A percentile compares a stretch with the other conserved stretches of the same genome.
Evolutionary conservation across 352 stramenopile genomes (phyloP).

Genomic region (Globisporangium parvum): DNA sequence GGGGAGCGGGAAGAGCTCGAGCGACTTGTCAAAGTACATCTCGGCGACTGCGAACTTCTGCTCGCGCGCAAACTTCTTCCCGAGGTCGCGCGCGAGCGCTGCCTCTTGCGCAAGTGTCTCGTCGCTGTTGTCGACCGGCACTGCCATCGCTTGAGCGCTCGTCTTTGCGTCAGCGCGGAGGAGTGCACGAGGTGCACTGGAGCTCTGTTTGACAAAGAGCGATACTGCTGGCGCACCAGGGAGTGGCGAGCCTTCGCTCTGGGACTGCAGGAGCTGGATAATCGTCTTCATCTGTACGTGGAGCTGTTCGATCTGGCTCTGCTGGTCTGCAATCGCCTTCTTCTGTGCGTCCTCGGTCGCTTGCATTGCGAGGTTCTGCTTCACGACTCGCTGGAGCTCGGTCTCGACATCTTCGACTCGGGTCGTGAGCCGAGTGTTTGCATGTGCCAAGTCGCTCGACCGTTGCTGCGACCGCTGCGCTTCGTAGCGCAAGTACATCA

Average conservation of each 20-base stretch:
- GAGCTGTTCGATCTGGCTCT: slow-evolving; percentile 48
- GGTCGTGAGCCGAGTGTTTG: neutral
- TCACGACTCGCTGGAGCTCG: neutral
- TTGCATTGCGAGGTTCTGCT: neutral
- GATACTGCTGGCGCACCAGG: neutral
- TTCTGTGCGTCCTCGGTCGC: neutral
- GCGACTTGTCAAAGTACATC: slow-evolving; percentile 55
- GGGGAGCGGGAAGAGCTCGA: slow-evolving; percentile 47
- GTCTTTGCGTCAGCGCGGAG: neutral
- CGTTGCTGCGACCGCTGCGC: slow-evolving; percentile 5
- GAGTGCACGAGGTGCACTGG: neutral
- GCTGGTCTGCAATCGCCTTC: slow-evolving; percentile 3
- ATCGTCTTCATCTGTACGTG: slow-evolving; percentile 55
- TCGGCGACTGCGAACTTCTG: slow-evolving; percentile 35
- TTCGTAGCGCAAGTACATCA: slow-evolving; percentile 48
- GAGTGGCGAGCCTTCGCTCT: neutral
- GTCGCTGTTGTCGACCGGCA: slow-evolving; percentile 16
- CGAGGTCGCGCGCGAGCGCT: slow-evolving; percentile 52
- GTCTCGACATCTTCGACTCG: slow-evolving; percentile 1
- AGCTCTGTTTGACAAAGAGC: neutral
- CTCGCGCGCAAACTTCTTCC: slow-evolving; percentile 47
- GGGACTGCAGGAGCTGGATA: slow-evolving; percentile 29
- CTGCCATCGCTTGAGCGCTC: too few relatives aligned
- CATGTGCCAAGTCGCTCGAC: neutral
- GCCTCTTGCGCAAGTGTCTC: slow-evolving; percentile 45